These are phyloP conservation scores for Termitomyces sp. DNA, from an alignment of 768 basidiomycete genomes.

Conservation along the genomic window DNA sequence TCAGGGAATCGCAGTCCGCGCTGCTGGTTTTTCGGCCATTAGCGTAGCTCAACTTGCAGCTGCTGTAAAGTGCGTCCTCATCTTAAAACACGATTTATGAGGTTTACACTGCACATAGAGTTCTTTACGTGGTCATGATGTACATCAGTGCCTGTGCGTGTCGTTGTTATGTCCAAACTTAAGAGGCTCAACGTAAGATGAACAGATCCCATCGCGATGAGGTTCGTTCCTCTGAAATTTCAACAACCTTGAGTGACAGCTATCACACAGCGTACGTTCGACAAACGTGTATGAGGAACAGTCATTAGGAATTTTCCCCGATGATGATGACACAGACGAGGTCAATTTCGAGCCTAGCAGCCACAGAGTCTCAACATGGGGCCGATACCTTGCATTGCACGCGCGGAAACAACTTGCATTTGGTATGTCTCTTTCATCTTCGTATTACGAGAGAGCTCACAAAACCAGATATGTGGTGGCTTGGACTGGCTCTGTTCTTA, in stretches of 20 bases:
- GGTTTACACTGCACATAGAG: constrained; percentile 36
- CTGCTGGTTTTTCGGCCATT: constrained; percentile 85
- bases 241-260: neutral
- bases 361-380: constrained; percentile 60
- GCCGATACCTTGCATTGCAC: constrained; percentile 76
- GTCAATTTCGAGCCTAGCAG: constrained; percentile 40
- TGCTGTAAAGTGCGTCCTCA: constrained; percentile 68
- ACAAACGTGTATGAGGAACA: constrained; percentile 93
- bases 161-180: neutral
- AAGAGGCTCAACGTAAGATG: neutral
- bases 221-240: constrained; percentile 32
- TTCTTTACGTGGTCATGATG: constrained; percentile 93
- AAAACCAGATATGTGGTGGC: constrained; percentile 92
- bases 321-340: constrained; percentile 43
- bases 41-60: constrained; percentile 72
- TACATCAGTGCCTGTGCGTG: constrained; percentile 76
- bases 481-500: constrained; percentile 78
- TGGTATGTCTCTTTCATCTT: constrained; percentile 39
- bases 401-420: constrained; percentile 88
- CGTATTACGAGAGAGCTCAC: neutral
- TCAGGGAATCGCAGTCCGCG: constrained; percentile 77
- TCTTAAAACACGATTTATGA: neutral
- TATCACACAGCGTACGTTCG: constrained; percentile 66
- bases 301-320: constrained; percentile 74
- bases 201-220: constrained; percentile 76